Evolutionary conservation across 495 filamentous ascomycete genomes (phyloP), one percentile per base, ranked within the genome.

Genomic region (Pseudoneurospora amorphoporcata): DNA sequence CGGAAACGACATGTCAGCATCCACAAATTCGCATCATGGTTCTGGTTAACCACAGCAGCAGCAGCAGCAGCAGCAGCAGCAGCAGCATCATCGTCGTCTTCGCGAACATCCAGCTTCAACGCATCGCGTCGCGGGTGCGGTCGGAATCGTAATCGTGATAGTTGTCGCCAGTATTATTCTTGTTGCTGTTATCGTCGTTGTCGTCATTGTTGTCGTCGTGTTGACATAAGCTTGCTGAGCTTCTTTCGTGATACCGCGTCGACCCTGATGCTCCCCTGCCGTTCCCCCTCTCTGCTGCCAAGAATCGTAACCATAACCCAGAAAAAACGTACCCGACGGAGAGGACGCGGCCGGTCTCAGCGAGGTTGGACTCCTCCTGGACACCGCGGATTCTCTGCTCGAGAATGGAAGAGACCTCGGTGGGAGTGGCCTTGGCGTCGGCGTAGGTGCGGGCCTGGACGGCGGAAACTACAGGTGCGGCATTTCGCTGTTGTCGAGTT

Each of bases 351-450:
- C 95, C 95, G 76, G 95, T 99, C 90, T 99, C 95, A 81, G 95
- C 95, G 81, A 99, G 90, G 84, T 89, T 90, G 81, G 93, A 89
- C 88, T 99, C 95, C 86, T 98, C 96, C 83, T 94, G 89, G 77
- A 97, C 92, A 88, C 95, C 96, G 82, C 96, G 92, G 81, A 99
- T 98, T 83, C 95, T 88, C 89, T 98, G 94, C 87, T 98, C 95
- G 80, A 99, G 92, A 83, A 99, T 98, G 77, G 95, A 98, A 74
- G 96, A 97, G 76, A 99, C 95, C 87, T 99, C 95, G 76, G 95
- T 98, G 77, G 95, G 95, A 37, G 93, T 85, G 77, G 95, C 94
- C 87, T 98, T 98, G 73, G 93, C 92, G 83, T 97, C 94, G 83
- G 89, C 87, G 87, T 97, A 99, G 83, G 88, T 88, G 84, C 95